Evolutionary conservation across 1,284 basidiomycete genomes (phyloP), one percentile per base, ranked within the genome.

Genomic region (Tilletia caries): DNA sequence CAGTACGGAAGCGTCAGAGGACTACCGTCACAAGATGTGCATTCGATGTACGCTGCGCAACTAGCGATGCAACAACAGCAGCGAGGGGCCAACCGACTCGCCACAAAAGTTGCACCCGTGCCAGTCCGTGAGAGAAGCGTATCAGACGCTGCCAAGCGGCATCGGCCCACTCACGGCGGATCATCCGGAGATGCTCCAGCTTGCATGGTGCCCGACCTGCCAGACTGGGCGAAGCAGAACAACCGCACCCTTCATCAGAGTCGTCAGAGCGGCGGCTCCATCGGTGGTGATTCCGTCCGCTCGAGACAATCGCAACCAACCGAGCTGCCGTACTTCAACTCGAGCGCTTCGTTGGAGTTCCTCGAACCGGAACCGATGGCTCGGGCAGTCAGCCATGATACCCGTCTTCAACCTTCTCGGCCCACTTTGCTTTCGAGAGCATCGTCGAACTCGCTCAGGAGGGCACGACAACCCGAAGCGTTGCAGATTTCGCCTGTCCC

Each of bases 341-440:
- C 52, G 5, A 41, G 15, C 15, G 37, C 37, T 6, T 41, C 37
- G 37, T 13, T n/a, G 20, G 48, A 50, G 48, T 62, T 20, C 10
- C 58, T 33, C 29, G 58, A 37, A 23, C 13, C 58, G 12, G 58
- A 62, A 29, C 58, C 32, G 5, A 62, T 62, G 58, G 32, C 29
- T 34, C 58, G 58, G 2, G 58, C 58, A 3, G 29, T 33, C 20
- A 62, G 58, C 13, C 58, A 62, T 29, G 58, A 62, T 23, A 62
- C 58, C 20, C 58, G 58, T 20, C 32, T 62, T 13, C 29, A 37
- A 33, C 18, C 18, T 15, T 25, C 27, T 37, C 58, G 58, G 18
- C 29, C 58, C 10, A 34, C 32, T 29, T 29, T 62, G 58, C 58
- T 62, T 13, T 62, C 58, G 27, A 25, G 58, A 23, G 58, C 58